Evolutionary conservation across 2,329 filamentous ascomycete species (phyloP).

Genomic region (Stagonosporopsis cucurbitacearum): DNA sequence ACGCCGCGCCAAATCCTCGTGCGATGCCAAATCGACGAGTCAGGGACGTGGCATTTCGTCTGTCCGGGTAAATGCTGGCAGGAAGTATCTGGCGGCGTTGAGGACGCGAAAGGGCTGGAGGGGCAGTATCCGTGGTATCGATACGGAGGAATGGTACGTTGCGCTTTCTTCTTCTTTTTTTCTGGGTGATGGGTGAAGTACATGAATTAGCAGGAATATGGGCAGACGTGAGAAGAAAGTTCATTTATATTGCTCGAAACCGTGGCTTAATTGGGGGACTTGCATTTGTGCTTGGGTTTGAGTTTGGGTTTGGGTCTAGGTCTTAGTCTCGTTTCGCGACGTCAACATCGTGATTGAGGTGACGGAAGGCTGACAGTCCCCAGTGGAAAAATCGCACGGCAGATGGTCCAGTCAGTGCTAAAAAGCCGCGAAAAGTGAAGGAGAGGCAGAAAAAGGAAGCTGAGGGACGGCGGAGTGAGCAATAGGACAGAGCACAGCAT

Average conservation of each 20-base stretch:
- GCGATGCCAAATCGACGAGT: constrained; percentile 53
- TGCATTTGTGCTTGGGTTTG: too few relatives aligned
- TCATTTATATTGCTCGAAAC: too few relatives aligned
- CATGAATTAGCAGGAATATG: too few relatives aligned
- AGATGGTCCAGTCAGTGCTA: constrained; percentile 50
- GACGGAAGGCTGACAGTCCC: not conserved
- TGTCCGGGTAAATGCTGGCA: constrained; percentile 54
- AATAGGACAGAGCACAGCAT: not conserved
- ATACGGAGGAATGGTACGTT: constrained; percentile 45
- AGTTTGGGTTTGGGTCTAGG: too few relatives aligned
- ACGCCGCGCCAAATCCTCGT: constrained; percentile 49
- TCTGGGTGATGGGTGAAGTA: too few relatives aligned
- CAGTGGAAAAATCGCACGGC: constrained; percentile 53
- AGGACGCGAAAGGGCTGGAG: constrained; percentile 44
- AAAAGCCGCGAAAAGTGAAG: constrained; percentile 52
- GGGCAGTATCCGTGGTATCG: constrained; percentile 28
- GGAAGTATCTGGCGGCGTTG: constrained; percentile 52
- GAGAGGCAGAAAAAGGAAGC: constrained; percentile 35
- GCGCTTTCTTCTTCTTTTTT: not conserved
- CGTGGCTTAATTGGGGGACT: too few relatives aligned
- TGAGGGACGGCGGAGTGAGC: not conserved
- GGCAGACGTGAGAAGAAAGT: too few relatives aligned
- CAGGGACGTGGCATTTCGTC: constrained; percentile 52
- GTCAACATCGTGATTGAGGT: too few relatives aligned
- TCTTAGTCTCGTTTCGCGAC: too few relatives aligned